Evolutionary conservation across 192 early-diverging fungal species (phyloP).

Genomic region (Umbelopsis ramanniana): DNA sequence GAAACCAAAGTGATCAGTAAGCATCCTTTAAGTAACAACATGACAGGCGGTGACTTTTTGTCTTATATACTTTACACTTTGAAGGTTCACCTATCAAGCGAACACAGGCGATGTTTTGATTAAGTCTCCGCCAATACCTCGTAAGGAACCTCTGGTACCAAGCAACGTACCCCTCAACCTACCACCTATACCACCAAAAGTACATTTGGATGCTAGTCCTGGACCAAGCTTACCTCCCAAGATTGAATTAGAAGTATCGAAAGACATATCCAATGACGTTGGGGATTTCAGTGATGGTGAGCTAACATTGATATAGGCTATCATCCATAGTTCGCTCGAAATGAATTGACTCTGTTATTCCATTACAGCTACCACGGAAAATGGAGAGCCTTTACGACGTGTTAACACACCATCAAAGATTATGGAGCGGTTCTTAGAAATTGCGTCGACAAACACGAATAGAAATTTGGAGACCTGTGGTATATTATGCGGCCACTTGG

Average conservation of each 20-base stretch:
- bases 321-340: too few relatives aligned
- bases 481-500: constrained; percentile 76
- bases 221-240: constrained; percentile 22
- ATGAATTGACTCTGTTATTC: neutral
- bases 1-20: constrained; percentile 43
- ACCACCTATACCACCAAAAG: constrained; percentile 34
- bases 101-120: neutral
- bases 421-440: constrained; percentile 68
- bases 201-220: constrained; percentile 4
- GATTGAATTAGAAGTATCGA: constrained; percentile 10
- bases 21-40: neutral
- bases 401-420: constrained; percentile 70
- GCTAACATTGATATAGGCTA: neutral
- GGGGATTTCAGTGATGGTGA: neutral
- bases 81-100: constrained; percentile 2
- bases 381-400: constrained; percentile 65
- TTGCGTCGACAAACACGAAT: constrained; percentile 73
- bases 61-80: neutral
- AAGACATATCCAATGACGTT: neutral
- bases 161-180: neutral
- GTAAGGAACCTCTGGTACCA: constrained; percentile 12
- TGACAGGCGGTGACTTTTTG: neutral
- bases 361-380: constrained; percentile 49
- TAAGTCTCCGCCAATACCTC: neutral
- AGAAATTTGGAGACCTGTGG: constrained; percentile 90